Percentiles rank a stretch among this genome's conserved stretches.
phyloP scores from a whole-genome alignment of 1,284 basidiomycete species.

The Amylostereum chailletii region DNA sequence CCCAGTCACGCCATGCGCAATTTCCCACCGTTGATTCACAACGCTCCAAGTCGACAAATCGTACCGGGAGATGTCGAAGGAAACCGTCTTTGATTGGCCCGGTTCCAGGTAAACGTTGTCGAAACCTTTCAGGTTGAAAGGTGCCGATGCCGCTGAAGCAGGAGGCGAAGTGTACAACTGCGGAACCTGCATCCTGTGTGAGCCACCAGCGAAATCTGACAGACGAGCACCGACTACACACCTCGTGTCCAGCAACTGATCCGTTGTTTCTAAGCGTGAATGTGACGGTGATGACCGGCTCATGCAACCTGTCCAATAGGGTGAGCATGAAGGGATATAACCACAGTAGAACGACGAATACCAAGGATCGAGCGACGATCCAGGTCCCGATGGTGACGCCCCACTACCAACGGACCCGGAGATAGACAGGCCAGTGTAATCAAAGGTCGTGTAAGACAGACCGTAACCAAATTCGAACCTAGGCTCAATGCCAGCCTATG shows the following conservation, averaged over 20 bases:
- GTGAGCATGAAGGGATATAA: no score
- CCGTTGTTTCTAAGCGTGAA: constrained; percentile 40
- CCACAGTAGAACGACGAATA: constrained; percentile 13
- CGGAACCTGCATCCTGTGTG: constrained; percentile 27
- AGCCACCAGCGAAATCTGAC: not conserved
- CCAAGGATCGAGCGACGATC: constrained; percentile 40
- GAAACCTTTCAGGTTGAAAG: constrained; percentile 40
- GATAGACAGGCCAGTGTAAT: constrained; percentile 36
- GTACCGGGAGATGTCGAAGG: constrained; percentile 32
- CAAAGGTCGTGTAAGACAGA: constrained; percentile 49
- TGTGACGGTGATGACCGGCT: constrained; percentile 32
- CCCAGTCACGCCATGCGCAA: constrained; percentile 33
- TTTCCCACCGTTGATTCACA: constrained; percentile 33
- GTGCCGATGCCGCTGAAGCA: constrained; percentile 31
- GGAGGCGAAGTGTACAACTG: constrained; percentile 43
- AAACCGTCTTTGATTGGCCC: constrained; percentile 31
- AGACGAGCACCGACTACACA: constrained; percentile 12
- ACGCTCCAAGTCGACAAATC: constrained; percentile 38
- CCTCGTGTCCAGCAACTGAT: constrained; percentile 37
- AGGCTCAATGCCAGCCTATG: constrained; percentile 41
- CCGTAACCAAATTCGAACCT: constrained; percentile 60
- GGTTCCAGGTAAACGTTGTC: constrained; percentile 34
- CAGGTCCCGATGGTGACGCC: constrained; percentile 29
- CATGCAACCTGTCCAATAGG: constrained; percentile 43
- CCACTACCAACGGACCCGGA: constrained; percentile 28